A percentile compares a stretch with the other conserved stretches of the same genome.
phyloP scores from a whole-genome alignment of 345 rosid species.

The Rhodamnia rubescens region DNA sequence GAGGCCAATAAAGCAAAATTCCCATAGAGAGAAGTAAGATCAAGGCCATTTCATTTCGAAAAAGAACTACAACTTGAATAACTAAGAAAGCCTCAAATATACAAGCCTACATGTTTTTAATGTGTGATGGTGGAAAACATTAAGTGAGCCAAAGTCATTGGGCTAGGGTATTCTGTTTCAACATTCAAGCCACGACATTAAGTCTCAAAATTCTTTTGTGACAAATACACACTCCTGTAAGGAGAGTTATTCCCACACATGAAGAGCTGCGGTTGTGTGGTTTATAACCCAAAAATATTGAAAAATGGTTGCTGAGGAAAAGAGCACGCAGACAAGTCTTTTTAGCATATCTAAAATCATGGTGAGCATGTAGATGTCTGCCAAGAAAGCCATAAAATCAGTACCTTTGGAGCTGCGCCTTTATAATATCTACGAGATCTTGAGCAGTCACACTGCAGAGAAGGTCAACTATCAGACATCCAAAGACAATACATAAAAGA shows the following conservation, averaged over 20 bases:
- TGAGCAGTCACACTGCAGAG: constrained; percentile 81
- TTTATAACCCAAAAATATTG: neutral
- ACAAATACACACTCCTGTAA: neutral
- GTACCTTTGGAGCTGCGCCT: constrained; percentile 89
- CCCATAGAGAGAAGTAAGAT: neutral
- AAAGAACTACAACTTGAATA: neutral
- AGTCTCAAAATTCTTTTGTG: neutral
- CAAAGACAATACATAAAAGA: neutral
- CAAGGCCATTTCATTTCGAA: neutral
- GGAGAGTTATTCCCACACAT: neutral
- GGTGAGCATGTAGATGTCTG: neutral
- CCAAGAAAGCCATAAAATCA: neutral
- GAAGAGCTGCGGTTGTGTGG: neutral
- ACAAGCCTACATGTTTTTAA: neutral
- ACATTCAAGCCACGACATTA: neutral
- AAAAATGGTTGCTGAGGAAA: neutral
- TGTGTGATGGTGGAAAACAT: neutral
- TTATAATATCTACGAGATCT: constrained; percentile 86
- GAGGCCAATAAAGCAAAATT: neutral
- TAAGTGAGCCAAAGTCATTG: neutral
- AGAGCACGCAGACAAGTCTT: neutral
- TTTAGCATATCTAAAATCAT: neutral
- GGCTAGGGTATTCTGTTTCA: neutral
- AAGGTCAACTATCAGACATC: neutral
- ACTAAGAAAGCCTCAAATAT: neutral